phyloP scores from a whole-genome alignment of 2,329 filamentous ascomycete species.

The Talaromyces sp. region DNA sequence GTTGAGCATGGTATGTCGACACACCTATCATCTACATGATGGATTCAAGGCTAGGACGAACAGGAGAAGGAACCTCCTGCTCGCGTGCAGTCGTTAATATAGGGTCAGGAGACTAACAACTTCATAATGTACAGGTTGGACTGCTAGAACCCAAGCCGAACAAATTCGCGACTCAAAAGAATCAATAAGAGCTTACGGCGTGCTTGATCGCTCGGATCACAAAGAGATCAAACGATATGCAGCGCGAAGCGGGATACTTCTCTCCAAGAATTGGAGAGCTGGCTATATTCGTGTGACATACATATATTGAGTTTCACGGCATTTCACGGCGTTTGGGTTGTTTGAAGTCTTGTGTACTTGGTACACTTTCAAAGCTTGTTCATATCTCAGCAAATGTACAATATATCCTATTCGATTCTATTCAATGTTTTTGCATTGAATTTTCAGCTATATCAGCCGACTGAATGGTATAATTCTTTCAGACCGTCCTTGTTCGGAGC shows the following conservation, averaged over 20 bases:
- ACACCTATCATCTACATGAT: neutral
- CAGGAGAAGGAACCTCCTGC: neutral
- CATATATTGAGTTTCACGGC: neutral
- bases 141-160: conserved; percentile 17
- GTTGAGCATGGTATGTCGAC: conserved; percentile 65
- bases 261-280: neutral
- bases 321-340: conserved; percentile 13
- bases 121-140: conserved; percentile 7
- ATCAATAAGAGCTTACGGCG: neutral
- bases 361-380: neutral
- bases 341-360: conserved; percentile 1
- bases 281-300: neutral
- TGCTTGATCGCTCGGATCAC: neutral
- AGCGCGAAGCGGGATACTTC: neutral
- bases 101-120: neutral
- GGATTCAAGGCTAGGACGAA: neutral
- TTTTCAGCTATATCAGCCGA: neutral
- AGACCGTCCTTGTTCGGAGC: neutral
- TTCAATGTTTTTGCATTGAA: neutral
- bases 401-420: neutral
- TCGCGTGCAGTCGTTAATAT: neutral
- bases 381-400: conserved; percentile 5
- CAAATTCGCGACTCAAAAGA: conserved; percentile 15
- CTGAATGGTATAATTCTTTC: neutral
- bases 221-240: neutral